Percentiles rank a stretch among this genome's conserved stretches.
Evolutionary conservation across 176 grass and related monocot species (phyloP).

Genomic region (Dactylis glomerata): DNA sequence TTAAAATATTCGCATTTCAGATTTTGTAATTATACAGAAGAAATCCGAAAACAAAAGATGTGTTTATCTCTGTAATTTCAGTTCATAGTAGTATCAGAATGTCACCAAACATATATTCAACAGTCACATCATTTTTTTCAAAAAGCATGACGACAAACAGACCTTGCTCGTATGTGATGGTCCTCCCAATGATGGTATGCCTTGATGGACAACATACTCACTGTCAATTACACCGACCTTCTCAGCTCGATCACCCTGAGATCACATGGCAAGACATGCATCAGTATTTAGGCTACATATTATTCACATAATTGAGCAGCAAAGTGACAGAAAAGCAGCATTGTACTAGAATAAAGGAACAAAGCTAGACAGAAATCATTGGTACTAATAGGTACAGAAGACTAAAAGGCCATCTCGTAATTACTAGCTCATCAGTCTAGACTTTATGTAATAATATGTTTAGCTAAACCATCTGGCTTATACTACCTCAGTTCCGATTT

Average conservation of each 20-base stretch:
- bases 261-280: conserved; percentile 23
- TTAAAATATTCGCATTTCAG: background rate
- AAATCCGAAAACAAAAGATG: background rate
- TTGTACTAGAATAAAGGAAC: background rate
- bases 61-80: background rate
- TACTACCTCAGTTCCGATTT: too few species aligned
- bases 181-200: conserved; percentile 97
- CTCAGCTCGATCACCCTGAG: conserved; percentile 94
- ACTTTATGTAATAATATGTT: background rate
- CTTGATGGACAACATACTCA: conserved; percentile 93
- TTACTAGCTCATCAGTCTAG: background rate
- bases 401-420: background rate
- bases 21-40: background rate
- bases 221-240: conserved; percentile 96
- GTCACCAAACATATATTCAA: background rate
- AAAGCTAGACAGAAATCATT: background rate
- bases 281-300: background rate
- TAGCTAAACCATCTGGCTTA: background rate
- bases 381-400: background rate
- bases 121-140: background rate
- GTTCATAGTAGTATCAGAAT: background rate
- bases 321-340: background rate
- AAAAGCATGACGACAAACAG: background rate
- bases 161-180: conserved; percentile 71
- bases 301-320: background rate